Percentiles rank a stretch among this genome's conserved stretches.
Conservation (phyloP, 1,139 yeast genomes). For the Hansenula lynferdii region DNA sequence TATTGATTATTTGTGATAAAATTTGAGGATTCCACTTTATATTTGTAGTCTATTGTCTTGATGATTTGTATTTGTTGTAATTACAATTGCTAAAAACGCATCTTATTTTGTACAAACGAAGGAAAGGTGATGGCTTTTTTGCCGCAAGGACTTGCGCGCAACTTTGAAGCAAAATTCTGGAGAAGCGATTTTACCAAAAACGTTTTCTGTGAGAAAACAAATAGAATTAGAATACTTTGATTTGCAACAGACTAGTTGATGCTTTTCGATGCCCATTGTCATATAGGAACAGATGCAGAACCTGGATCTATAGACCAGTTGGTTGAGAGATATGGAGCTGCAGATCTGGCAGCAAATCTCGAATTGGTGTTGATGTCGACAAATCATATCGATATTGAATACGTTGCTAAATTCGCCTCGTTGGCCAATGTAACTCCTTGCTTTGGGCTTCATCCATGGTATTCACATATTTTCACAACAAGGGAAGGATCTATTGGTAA, state of each 20-base stretch:
- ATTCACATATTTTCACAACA: conserved; percentile 53
- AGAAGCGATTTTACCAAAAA: no score
- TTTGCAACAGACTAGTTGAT: conserved; percentile 1
- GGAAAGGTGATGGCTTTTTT: no score
- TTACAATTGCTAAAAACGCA: no score
- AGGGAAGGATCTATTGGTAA: conserved; percentile 21
- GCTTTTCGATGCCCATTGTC: conserved; percentile 59
- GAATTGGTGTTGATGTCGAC: conserved; percentile 49
- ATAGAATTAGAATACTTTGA: not conserved
- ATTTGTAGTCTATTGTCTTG: no score
- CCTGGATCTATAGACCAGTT: conserved; percentile 9
- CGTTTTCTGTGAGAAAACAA: no score
- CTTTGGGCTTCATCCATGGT: conserved; percentile 94
- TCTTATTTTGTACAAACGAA: no score
- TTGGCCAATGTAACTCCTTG: conserved; percentile 44
- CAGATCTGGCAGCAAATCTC: conserved; percentile 10
- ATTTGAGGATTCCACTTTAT: no score
- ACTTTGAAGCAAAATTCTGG: no score
- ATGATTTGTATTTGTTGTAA: no score
- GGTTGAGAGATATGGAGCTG: conserved; percentile 8
- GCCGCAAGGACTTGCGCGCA: no score
- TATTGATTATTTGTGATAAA: no score
- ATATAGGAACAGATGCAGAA: conserved; percentile 31
- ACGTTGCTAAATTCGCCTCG: conserved; percentile 29
- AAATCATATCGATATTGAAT: conserved; percentile 42